phyloP scores from a whole-genome alignment of 2,329 filamentous ascomycete genomes.

The Rosellinia necatrix region DNA sequence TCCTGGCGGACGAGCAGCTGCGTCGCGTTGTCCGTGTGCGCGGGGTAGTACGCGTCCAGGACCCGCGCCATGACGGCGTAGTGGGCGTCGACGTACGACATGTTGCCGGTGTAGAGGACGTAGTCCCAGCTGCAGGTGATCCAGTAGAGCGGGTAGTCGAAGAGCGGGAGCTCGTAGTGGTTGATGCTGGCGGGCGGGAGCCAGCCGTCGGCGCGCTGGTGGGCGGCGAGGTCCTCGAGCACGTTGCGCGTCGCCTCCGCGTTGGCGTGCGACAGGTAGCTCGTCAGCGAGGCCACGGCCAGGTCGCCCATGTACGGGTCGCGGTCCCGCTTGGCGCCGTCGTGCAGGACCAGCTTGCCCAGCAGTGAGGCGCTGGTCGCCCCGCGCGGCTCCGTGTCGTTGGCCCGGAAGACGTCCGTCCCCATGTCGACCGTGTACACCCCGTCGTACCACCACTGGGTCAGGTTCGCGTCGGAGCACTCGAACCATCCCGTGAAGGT shows the following conservation, averaged over 20 bases:
- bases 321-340: slow-evolving; percentile 57
- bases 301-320: slow-evolving; percentile 59
- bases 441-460: slow-evolving; percentile 58
- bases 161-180: slow-evolving; percentile 52
- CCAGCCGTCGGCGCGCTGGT: slow-evolving; percentile 57
- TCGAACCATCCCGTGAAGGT: slow-evolving; percentile 58
- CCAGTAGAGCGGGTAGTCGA: slow-evolving; percentile 61
- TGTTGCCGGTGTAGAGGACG: slow-evolving; percentile 55
- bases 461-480: slow-evolving; percentile 54
- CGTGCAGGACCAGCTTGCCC: slow-evolving; percentile 52
- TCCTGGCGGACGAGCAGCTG: slow-evolving; percentile 49
- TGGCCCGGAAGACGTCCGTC: slow-evolving; percentile 50
- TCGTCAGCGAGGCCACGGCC: slow-evolving; percentile 53
- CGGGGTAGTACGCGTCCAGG: slow-evolving; percentile 53
- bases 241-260: slow-evolving; percentile 50
- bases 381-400: slow-evolving; percentile 54
- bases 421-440: slow-evolving; percentile 58
- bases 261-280: slow-evolving; percentile 52
- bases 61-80: slow-evolving; percentile 47
- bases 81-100: slow-evolving; percentile 46
- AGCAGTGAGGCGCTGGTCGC: slow-evolving; percentile 49
- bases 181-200: slow-evolving; percentile 59
- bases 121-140: slow-evolving; percentile 53
- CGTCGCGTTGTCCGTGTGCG: slow-evolving; percentile 46
- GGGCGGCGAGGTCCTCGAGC: slow-evolving; percentile 53